phyloP scores from a whole-genome alignment of 352 stramenopile species.

The Phytophthora megakarya region DNA sequence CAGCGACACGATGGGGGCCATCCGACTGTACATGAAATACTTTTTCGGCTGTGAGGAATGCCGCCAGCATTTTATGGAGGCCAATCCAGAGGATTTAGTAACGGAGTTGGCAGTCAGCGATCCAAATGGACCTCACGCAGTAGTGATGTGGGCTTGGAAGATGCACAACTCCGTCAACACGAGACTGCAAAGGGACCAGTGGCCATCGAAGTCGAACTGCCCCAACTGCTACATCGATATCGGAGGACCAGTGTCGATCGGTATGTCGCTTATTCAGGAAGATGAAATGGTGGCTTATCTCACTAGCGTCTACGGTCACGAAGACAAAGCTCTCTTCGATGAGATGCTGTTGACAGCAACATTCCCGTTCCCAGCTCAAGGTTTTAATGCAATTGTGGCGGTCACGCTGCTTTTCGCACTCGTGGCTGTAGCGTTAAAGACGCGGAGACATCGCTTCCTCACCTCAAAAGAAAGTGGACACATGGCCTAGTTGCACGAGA shows the following conservation, averaged over 20 bases:
- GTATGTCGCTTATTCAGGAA: conserved; percentile 37
- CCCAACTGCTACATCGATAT: conserved; percentile 50
- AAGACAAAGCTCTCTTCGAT: conserved; percentile 29
- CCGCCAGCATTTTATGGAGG: conserved; percentile 64
- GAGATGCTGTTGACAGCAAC: conserved; percentile 32
- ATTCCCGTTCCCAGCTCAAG: conserved; percentile 33
- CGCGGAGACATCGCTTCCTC: conserved; percentile 22
- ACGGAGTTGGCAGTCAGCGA: conserved; percentile 41
- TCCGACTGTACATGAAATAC: conserved; percentile 68
- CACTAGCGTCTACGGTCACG: conserved; percentile 21
- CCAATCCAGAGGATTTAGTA: conserved; percentile 58
- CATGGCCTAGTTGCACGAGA: conserved; percentile 24
- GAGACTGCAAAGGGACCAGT: conserved; percentile 59
- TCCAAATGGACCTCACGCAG: conserved; percentile 38
- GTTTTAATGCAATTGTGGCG: conserved; percentile 35
- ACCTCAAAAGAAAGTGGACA: conserved; percentile 12
- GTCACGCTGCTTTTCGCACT: conserved; percentile 31
- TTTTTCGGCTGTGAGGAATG: conserved; percentile 79
- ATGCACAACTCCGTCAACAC: conserved; percentile 85
- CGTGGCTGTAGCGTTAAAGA: conserved; percentile 16
- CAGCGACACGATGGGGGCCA: conserved; percentile 48
- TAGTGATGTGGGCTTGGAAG: conserved; percentile 70
- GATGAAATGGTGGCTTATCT: conserved; percentile 25
- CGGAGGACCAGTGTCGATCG: conserved; percentile 18
- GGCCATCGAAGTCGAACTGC: conserved; percentile 47